Evolutionary conservation across 2,329 filamentous ascomycete species (phyloP), one percentile per base, ranked within the genome.

Genomic region (Chaetomium sp.): DNA sequence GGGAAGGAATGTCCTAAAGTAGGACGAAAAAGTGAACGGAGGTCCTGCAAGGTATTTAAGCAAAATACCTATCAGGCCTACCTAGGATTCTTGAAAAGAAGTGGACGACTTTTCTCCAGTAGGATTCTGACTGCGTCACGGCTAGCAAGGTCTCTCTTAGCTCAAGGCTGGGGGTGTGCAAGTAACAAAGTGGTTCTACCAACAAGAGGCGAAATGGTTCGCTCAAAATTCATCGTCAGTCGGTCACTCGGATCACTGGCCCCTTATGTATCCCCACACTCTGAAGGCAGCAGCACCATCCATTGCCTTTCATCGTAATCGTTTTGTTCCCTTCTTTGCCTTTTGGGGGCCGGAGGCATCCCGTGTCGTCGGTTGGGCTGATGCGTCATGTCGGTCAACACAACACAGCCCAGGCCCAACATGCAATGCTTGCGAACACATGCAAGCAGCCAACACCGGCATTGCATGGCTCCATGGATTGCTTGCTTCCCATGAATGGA

Each of bases 71-170:
- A 27, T 27, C 19, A 27, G 19, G 19, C 19, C 19, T 27, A 27
- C 19, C 19, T 27, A 27, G 19, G 19, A 27, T 27, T 27, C 19
- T 27, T 27, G 19, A 27, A 27, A 27, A 27, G 19, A 27, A 27
- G 33, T 6, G 40, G 6, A n/a, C 6, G 40, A 14, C 36, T 19
- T 6, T 11, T 11, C 11, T 37, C 35, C 6, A 27, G 42, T 10
- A 19, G 44, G 49, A 52, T 55, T 45, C 43, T 55, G 32, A 51
- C 33, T 53, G 51, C 51, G 51, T 47, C 33, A 36, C 40, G 19
- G 38, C 40, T 37, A 33, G 49, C 49, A 44, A 41, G 38, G 8
- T 34, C 9, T 14, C 12, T 44, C 36, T 49, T 4, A 12, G 27
- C 19, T 2, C 2, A n/a, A 2, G 40, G n/a, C 40, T 14, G n/a